Evolutionary conservation across 1,284 basidiomycete species (phyloP).

Genomic region (Lignosus rhinocerotis): DNA sequence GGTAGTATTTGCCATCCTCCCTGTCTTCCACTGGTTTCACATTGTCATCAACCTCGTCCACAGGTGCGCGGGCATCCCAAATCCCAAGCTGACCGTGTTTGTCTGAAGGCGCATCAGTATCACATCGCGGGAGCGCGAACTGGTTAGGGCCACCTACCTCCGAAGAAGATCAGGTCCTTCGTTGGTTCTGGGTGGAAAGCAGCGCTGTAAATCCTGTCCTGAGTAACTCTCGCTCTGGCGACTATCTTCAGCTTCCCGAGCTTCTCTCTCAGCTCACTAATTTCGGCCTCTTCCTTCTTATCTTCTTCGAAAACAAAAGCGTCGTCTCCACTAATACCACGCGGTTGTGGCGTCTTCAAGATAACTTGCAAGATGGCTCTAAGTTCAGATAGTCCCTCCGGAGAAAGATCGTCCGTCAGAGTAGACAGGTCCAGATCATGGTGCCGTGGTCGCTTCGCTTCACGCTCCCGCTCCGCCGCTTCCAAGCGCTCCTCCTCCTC

Average conservation of each 20-base stretch:
- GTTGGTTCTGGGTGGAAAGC: slow-evolving; percentile 78
- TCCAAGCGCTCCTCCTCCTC: slow-evolving; percentile 60
- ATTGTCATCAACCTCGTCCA: slow-evolving; percentile 63
- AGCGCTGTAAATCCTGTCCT: slow-evolving; percentile 70
- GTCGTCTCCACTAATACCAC: slow-evolving; percentile 46
- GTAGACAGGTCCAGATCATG: slow-evolving; percentile 61
- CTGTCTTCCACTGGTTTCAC: slow-evolving; percentile 38
- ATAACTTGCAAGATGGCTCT: slow-evolving; percentile 44
- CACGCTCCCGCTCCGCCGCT: slow-evolving; percentile 59
- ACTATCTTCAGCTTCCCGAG: slow-evolving; percentile 60
- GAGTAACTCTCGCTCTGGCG: slow-evolving; percentile 75
- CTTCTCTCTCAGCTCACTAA: slow-evolving; percentile 52
- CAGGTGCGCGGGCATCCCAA: slow-evolving; percentile 74
- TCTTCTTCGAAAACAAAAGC: slow-evolving; percentile 48
- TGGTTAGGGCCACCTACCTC: slow-evolving; percentile 46
- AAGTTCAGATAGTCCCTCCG: slow-evolving; percentile 47
- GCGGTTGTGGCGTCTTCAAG: slow-evolving; percentile 37
- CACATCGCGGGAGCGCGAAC: neutral
- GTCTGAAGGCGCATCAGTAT: slow-evolving; percentile 42
- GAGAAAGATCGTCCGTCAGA: slow-evolving; percentile 50
- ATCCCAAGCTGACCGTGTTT: slow-evolving; percentile 79
- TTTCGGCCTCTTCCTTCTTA: slow-evolving; percentile 45
- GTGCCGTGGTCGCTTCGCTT: slow-evolving; percentile 66
- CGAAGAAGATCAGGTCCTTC: slow-evolving; percentile 79
- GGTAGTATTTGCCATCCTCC: slow-evolving; percentile 75